A percentile compares a stretch with the other conserved stretches of the same genome.
phyloP scores from a whole-genome alignment of 1,284 basidiomycete species.

The Agaricales sp. region DNA sequence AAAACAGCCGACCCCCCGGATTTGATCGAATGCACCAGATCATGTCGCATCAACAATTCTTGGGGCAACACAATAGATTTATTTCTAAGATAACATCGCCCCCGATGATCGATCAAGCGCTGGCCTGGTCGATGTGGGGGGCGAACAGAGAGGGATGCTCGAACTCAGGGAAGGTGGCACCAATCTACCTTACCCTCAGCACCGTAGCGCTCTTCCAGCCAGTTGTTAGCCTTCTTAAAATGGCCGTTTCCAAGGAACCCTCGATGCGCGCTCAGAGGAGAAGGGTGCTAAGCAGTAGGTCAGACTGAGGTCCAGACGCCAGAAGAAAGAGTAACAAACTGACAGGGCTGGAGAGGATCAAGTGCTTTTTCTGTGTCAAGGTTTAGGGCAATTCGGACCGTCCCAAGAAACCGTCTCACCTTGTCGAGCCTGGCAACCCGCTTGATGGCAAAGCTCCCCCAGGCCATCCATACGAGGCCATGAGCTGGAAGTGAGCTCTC shows the following conservation, averaged over 20 bases:
- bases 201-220: constrained; percentile 72
- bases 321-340: constrained; percentile 17
- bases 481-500: constrained; percentile 9
- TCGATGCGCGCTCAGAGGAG: constrained; percentile 68
- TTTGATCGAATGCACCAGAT: no score
- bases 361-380: constrained; percentile 64
- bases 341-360: constrained; percentile 76
- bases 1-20: no score
- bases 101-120: no score
- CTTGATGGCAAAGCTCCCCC: constrained; percentile 85
- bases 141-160: no score
- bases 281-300: constrained; percentile 53
- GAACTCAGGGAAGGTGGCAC: constrained; percentile 38
- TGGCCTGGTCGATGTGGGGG: no score
- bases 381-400: background rate
- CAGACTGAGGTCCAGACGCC: background rate
- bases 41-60: no score
- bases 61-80: no score
- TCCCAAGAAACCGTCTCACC: constrained; percentile 31
- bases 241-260: constrained; percentile 92
- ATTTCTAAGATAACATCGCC: no score
- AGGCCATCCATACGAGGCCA: constrained; percentile 73
- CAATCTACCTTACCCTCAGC: constrained; percentile 65
- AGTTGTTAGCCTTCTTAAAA: constrained; percentile 80
- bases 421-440: constrained; percentile 73